phyloP scores from a whole-genome alignment of 345 rosid genomes.

The Mallotus nudiflorus region DNA sequence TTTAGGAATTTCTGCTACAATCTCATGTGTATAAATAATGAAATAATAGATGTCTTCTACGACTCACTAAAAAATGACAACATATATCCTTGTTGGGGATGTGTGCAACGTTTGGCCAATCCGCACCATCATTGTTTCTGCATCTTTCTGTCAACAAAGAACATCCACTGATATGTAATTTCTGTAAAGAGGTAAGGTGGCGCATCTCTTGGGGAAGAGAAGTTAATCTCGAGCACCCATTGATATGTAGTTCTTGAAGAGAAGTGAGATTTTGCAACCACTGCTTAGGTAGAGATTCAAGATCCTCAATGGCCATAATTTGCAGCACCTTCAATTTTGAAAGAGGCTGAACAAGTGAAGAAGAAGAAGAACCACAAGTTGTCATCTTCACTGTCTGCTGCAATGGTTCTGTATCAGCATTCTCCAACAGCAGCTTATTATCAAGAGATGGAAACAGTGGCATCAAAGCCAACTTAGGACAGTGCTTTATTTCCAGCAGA shows the following conservation, averaged over 20 bases:
- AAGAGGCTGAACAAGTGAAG: background rate
- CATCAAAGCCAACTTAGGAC: background rate
- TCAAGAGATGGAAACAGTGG: background rate
- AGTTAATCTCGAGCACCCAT: background rate
- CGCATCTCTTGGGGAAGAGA: background rate
- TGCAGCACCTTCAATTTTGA: background rate
- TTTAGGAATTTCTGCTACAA: no score
- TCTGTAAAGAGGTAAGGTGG: slow-evolving; percentile 1
- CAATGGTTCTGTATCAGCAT: background rate
- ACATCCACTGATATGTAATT: background rate
- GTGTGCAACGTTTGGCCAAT: slow-evolving; percentile 19
- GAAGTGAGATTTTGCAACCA: slow-evolving; percentile 14
- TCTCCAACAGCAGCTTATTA: background rate
- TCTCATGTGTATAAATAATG: no score
- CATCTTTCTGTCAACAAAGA: background rate
- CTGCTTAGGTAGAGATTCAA: slow-evolving; percentile 9
- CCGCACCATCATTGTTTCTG: background rate
- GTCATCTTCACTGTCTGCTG: background rate
- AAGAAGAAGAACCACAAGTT: background rate
- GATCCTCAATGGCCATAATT: background rate
- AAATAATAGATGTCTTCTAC: no score
- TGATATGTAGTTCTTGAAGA: background rate
- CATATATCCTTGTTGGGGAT: no score
- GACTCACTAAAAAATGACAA: no score
- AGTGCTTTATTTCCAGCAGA: background rate